phyloP scores from a whole-genome alignment of 441 rosid species.

The Brassica hybrid region DNA sequence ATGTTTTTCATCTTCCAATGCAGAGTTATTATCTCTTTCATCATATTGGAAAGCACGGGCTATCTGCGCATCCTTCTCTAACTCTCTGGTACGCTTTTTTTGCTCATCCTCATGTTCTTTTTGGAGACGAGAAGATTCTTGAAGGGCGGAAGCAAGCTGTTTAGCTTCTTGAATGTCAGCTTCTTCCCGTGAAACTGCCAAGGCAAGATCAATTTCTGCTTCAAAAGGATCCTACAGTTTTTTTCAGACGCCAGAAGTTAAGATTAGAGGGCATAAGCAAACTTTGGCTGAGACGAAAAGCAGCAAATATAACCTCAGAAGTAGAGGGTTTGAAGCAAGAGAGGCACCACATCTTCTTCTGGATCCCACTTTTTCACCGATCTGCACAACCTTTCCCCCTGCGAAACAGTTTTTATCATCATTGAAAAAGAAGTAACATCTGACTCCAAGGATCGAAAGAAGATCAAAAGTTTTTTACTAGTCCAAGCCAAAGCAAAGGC shows the following conservation, averaged over 20 bases:
- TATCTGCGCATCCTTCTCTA: not conserved
- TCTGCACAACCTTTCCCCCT: slow-evolving; percentile 12
- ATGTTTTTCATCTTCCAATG: not conserved
- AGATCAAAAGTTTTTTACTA: too few species aligned
- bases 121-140: not conserved
- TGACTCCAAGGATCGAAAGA: too few species aligned
- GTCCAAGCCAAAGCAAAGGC: too few species aligned
- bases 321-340: slow-evolving; percentile 37
- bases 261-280: not conserved
- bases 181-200: not conserved
- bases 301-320: slow-evolving; percentile 11
- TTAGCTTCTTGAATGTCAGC: not conserved
- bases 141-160: not conserved
- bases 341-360: slow-evolving; percentile 35
- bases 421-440: too few species aligned
- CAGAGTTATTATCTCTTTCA: not conserved
- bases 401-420: not conserved
- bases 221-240: not conserved
- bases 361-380: slow-evolving; percentile 6
- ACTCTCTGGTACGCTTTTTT: not conserved
- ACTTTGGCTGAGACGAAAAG: not conserved
- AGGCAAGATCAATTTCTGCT: not conserved
- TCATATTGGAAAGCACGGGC: not conserved
- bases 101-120: not conserved
- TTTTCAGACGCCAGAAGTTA: not conserved